Evolutionary conservation across 2,329 filamentous ascomycete genomes (phyloP).

Genomic region (Colletotrichum sp.): DNA sequence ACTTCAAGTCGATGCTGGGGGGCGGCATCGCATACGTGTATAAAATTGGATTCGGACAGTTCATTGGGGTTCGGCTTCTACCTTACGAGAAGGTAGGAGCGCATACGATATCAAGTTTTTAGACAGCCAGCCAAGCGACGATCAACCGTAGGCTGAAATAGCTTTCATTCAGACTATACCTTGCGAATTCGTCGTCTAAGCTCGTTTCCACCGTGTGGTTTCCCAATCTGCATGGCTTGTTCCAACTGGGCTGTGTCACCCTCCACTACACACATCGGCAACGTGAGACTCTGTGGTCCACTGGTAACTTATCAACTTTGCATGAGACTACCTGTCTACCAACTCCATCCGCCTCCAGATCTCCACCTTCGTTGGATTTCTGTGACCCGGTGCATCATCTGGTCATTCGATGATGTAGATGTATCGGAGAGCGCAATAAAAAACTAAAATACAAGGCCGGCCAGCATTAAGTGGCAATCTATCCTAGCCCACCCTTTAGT

Average conservation of each 20-base stretch:
- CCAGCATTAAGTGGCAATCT: slow-evolving; percentile 24
- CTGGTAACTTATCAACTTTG: not conserved
- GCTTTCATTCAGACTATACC: not conserved
- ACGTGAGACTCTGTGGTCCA: not conserved
- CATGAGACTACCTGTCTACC: slow-evolving; percentile 23
- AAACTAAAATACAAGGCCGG: slow-evolving; percentile 52
- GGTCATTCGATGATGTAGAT: slow-evolving; percentile 34
- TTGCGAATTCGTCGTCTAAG: not conserved
- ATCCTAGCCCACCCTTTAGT: slow-evolving; percentile 62
- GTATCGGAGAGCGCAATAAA: slow-evolving; percentile 40
- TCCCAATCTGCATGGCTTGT: not conserved
- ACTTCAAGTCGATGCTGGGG: not conserved
- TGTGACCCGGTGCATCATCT: slow-evolving; percentile 9
- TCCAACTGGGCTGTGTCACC: not conserved
- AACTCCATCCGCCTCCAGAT: slow-evolving; percentile 21
- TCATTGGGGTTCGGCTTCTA: not conserved
- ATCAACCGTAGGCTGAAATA: not conserved
- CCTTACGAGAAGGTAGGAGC: not conserved
- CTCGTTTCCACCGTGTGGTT: not conserved
- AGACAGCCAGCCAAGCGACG: not conserved
- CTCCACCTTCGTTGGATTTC: slow-evolving; percentile 3
- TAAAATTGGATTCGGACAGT: not conserved
- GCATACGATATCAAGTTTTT: slow-evolving; percentile 2
- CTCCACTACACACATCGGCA: not conserved
- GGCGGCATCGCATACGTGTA: not conserved